phyloP scores from a whole-genome alignment of 768 basidiomycete species.

The Pleurotus ostreatus region DNA sequence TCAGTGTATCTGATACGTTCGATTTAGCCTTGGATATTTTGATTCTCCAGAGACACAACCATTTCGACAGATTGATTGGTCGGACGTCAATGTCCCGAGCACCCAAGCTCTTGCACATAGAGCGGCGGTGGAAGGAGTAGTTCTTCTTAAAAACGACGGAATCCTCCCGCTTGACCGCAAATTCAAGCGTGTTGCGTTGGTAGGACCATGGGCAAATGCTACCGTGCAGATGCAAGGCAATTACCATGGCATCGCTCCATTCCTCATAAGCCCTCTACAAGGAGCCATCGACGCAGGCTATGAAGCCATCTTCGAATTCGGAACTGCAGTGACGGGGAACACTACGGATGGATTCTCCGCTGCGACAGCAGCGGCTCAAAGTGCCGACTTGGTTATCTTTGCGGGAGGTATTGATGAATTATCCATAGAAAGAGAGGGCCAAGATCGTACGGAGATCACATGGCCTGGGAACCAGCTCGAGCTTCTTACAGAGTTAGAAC shows the following conservation, averaged over 20 bases:
- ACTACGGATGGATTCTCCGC: slow-evolving; percentile 42
- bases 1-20: neutral
- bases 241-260: slow-evolving; percentile 51
- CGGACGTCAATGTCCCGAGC: slow-evolving; percentile 41
- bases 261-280: slow-evolving; percentile 49
- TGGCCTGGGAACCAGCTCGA: slow-evolving; percentile 58
- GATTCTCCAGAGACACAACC: slow-evolving; percentile 47
- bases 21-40: slow-evolving; percentile 50
- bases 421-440: slow-evolving; percentile 41
- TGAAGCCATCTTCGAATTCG: slow-evolving; percentile 36
- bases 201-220: slow-evolving; percentile 58
- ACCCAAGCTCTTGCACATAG: slow-evolving; percentile 46
- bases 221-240: slow-evolving; percentile 57
- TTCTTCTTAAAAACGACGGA: slow-evolving; percentile 62
- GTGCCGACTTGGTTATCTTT: slow-evolving; percentile 47
- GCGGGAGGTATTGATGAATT: slow-evolving; percentile 49
- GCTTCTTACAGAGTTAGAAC: slow-evolving; percentile 39
- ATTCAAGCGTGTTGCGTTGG: slow-evolving; percentile 47
- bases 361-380: slow-evolving; percentile 44
- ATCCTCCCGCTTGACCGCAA: slow-evolving; percentile 46
- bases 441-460: slow-evolving; percentile 42
- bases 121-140: slow-evolving; percentile 51
- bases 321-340: slow-evolving; percentile 37
- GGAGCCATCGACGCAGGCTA: slow-evolving; percentile 46
- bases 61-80: slow-evolving; percentile 45